phyloP scores from a whole-genome alignment of 768 basidiomycete species.

The Trametes elegans region DNA sequence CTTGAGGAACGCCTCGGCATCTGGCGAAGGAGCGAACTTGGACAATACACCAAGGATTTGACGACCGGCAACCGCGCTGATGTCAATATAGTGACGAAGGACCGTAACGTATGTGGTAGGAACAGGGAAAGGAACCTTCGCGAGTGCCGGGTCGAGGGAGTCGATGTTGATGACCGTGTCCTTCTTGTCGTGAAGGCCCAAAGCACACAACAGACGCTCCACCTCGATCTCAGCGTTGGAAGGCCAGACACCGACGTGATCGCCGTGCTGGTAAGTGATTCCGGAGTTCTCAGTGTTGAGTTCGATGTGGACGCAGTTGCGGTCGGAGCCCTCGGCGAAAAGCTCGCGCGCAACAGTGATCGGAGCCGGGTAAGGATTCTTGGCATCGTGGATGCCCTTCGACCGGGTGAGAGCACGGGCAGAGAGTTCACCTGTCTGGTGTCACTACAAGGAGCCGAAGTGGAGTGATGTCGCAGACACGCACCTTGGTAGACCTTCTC shows the following conservation, averaged over 20 bases:
- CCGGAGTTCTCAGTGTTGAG: conserved; percentile 93
- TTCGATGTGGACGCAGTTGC: conserved; percentile 95
- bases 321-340: conserved; percentile 66
- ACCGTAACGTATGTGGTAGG: conserved; percentile 94
- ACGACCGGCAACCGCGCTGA: conserved; percentile 91
- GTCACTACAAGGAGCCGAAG: conserved; percentile 14
- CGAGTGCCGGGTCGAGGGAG: conserved; percentile 95
- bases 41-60: conserved; percentile 87
- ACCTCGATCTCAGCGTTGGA: conserved; percentile 92
- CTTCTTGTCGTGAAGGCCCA: conserved; percentile 80
- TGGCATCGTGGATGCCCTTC: conserved; percentile 95
- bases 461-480: conserved; percentile 21
- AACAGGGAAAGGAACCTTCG: conserved; percentile 98
- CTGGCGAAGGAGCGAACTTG: conserved; percentile 82
- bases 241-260: conserved; percentile 98
- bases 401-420: conserved; percentile 90
- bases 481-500: conserved; percentile 94
- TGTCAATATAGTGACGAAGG: conserved; percentile 95
- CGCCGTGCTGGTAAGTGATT: conserved; percentile 98
- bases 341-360: conserved; percentile 78
- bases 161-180: conserved; percentile 88
- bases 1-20: conserved; percentile 71
- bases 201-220: conserved; percentile 78
- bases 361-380: conserved; percentile 93
- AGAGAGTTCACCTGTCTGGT: conserved; percentile 78